A percentile compares a stretch with the other conserved stretches of the same genome.
Conservation (phyloP, 306 rosid species). For the Citrullus colocynthis region DNA sequence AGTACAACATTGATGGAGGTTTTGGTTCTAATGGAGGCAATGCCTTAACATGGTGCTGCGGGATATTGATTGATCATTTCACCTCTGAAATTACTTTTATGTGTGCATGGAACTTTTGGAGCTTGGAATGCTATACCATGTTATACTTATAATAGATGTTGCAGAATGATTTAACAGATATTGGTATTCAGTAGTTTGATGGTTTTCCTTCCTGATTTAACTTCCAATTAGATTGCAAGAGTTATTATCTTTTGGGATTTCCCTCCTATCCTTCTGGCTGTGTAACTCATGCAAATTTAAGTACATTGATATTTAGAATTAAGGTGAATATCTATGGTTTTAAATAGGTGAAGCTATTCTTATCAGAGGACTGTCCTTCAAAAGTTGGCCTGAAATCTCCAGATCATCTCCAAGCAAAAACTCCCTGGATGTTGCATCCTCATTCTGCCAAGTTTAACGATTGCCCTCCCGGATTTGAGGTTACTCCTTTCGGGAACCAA, state of each 20-base stretch:
- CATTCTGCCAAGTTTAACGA: slow-evolving; percentile 15
- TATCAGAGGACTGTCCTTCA: slow-evolving; percentile 43
- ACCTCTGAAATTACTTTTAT: neutral
- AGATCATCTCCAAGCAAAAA: slow-evolving; percentile 35
- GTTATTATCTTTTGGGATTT: neutral
- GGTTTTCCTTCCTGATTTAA: neutral
- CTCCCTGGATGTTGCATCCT: slow-evolving; percentile 24
- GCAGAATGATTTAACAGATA: neutral
- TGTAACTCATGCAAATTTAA: neutral
- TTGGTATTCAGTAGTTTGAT: neutral
- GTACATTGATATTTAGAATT: neutral
- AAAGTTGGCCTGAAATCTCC: slow-evolving; percentile 25
- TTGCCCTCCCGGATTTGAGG: slow-evolving; percentile 65
- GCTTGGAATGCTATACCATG: neutral
- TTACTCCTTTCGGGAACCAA: slow-evolving; percentile 13
- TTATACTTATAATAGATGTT: neutral
- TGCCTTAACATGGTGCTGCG: neutral
- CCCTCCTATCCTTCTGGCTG: neutral
- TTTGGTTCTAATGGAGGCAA: neutral
- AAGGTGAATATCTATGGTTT: neutral
- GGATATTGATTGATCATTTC: neutral
- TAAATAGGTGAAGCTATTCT: slow-evolving; percentile 43
- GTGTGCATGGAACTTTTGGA: neutral
- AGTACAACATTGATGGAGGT: neutral
- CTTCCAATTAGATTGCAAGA: neutral